These are phyloP conservation scores for Komagataella kurtzmanii DNA, from an alignment of 805 yeast genomes.

Conservation along the genomic window DNA sequence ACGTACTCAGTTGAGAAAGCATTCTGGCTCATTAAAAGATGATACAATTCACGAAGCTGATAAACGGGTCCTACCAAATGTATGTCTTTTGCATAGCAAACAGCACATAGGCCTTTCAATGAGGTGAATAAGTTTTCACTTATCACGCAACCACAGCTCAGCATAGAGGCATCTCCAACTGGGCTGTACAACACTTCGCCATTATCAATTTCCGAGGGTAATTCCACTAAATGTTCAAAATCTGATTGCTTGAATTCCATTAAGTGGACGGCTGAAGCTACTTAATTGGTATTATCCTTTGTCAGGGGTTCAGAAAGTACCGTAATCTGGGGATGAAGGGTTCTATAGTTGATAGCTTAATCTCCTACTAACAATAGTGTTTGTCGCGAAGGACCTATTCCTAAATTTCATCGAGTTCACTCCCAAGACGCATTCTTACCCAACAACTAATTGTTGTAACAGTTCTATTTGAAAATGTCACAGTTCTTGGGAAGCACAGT, in stretches of 20 bases:
- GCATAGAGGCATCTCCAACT: conserved; percentile 15
- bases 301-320: not conserved
- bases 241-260: conserved; percentile 7
- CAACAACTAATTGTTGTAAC: not conserved
- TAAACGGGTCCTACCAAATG: conserved; percentile 17
- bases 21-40: not conserved
- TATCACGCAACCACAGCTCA: conserved; percentile 27
- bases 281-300: not conserved
- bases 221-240: not conserved
- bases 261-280: conserved; percentile 2
- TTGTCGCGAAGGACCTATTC: not conserved
- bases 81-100: conserved; percentile 14
- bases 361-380: not conserved
- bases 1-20: not conserved
- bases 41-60: conserved; percentile 16
- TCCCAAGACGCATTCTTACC: not conserved
- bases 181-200: not conserved
- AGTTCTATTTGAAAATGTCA: not conserved
- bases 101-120: conserved; percentile 19
- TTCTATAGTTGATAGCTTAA: not conserved
- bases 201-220: not conserved
- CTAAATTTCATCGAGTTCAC: not conserved
- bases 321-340: not conserved
- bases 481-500: conserved; percentile 2
- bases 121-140: conserved; percentile 16